Base-by-base conservation (phyloP, 768 basidiomycete genomes). In the Tricholoma sp. region DNA sequence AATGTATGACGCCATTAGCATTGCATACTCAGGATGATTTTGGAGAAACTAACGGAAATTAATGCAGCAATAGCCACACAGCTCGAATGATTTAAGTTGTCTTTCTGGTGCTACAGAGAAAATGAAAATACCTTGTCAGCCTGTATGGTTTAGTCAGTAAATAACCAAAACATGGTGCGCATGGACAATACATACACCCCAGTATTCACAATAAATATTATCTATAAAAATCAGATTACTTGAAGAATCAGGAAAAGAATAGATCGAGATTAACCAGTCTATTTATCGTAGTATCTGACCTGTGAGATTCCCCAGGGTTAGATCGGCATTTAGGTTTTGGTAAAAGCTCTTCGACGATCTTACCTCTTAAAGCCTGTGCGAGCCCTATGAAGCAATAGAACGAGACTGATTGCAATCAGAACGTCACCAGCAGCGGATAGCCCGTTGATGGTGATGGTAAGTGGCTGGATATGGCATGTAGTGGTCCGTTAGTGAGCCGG, bases 121-220 rank as follows among this genome's bases (percentile, higher is more conserved):
- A 45, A 0, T 2, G 3, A 12, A 45, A 45, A 7, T 47, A 47
- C 45, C 45, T 47, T 15, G 45, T 47, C 10, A 47, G 6, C 9
- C 45, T 47, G 45, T 47, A 15, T 0, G 13, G 3, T 29, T 2
- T 29, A 31, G n/a, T 47, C 28, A 31, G 45, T 29, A 5, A 7
- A 15, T 47, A 4, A 29, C 15, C 28, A 31, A n/a, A 5, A 13
- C 5, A 24, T 29, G 10, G 20, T 3, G 11, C 10, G 11, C 10
- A 29, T 28, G 4, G 11, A 24, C 32, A 24, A 6, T 24, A 47
- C 62, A 41, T 53, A 63, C 62, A 58, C 49, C 39, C 61, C 61
- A 33, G 63, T 64, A 47, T 64, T 62, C 29, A 67, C 59, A 20
- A 63, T 52, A 54, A 65, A 67, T n/a, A 67, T 18, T 18, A 65